These are phyloP conservation scores for Musa itinerans DNA, from an alignment of 176 grass and related monocot genomes.

Conservation along the genomic window DNA sequence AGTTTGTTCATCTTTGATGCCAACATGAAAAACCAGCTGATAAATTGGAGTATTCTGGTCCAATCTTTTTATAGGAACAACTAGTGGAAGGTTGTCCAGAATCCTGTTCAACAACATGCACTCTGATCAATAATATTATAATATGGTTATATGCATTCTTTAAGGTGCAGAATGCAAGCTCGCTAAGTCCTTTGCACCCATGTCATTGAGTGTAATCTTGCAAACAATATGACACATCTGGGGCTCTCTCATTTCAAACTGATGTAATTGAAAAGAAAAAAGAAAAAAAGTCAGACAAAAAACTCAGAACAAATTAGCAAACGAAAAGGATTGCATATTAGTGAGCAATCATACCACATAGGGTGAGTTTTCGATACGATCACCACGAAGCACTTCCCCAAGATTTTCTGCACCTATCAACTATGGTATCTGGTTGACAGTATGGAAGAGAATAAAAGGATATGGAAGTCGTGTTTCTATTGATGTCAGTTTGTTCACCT, in stretches of 20 bases:
- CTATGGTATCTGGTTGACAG: slow-evolving; percentile 47
- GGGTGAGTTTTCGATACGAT: slow-evolving; percentile 76
- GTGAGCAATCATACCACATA: slow-evolving; percentile 42
- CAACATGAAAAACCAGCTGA: too few relatives aligned
- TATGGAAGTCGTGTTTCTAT: slow-evolving; percentile 86
- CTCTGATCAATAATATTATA: background rate
- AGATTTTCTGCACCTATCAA: slow-evolving; percentile 91
- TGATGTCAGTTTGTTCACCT: slow-evolving; percentile 89
- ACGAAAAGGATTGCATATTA: background rate
- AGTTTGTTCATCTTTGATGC: slow-evolving; percentile 64
- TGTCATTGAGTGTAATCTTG: slow-evolving; percentile 36
- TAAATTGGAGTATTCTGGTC: slow-evolving; percentile 56
- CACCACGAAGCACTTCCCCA: slow-evolving; percentile 80
- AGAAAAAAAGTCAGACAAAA: background rate
- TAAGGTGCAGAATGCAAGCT: background rate
- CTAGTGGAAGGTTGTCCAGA: slow-evolving; percentile 83
- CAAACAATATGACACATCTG: slow-evolving; percentile 78
- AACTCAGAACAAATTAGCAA: background rate
- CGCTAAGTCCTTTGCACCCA: slow-evolving; percentile 29
- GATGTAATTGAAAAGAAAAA: slow-evolving; percentile 2
- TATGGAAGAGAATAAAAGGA: slow-evolving; percentile 82
- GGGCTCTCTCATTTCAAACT: slow-evolving; percentile 91
- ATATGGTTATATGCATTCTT: background rate
- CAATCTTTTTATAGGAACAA: slow-evolving; percentile 51
- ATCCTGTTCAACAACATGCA: slow-evolving; percentile 38